Evolutionary conservation across 2,329 filamentous ascomycete genomes (phyloP).

Genomic region (Tolypocladium sp.): DNA sequence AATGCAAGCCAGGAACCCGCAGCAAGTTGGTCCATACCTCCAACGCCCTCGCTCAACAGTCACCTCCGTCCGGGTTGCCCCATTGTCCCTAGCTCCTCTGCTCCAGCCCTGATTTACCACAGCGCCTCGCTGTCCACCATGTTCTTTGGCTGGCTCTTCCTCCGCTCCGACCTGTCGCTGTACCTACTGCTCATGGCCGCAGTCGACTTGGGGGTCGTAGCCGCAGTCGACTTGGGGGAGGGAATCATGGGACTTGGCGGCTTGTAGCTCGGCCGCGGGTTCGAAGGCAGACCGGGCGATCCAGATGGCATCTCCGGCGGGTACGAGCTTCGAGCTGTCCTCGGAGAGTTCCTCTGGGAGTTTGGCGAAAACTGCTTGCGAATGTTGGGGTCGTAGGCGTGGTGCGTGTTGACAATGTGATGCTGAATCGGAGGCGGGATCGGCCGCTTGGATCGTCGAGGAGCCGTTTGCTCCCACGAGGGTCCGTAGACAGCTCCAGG

Average conservation of each 20-base stretch:
- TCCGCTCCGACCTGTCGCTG: conserved; percentile 6
- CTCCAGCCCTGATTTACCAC: conserved; percentile 5
- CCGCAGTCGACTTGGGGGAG: conserved; percentile 6
- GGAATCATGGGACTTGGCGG: conserved; percentile 9
- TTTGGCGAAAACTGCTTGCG: conserved; percentile 18
- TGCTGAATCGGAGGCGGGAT: conserved; percentile 9
- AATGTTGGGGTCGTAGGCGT: conserved; percentile 24
- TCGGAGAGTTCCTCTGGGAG: conserved; percentile 14
- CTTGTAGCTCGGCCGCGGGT: conserved; percentile 14
- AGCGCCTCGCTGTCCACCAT: conserved; percentile 11
- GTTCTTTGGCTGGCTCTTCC: conserved; percentile 1
- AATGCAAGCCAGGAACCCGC: background rate
- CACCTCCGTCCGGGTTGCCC: background rate
- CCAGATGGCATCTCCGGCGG: conserved; percentile 13
- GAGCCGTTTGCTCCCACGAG: conserved; percentile 30
- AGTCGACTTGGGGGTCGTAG: conserved; percentile 6
- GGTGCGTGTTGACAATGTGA: conserved; percentile 15
- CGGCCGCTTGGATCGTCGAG: conserved; percentile 12
- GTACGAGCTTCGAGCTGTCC: conserved; percentile 7
- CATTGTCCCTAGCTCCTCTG: background rate
- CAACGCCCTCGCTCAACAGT: background rate
- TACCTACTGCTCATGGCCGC: conserved; percentile 2
- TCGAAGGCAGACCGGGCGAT: conserved; percentile 19
- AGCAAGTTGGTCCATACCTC: background rate
- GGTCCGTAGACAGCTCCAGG: conserved; percentile 29